Percentiles rank a stretch among this genome's conserved stretches.
Conservation (phyloP, 106 monocot genomes). For the Platanthera zijinensis region DNA sequence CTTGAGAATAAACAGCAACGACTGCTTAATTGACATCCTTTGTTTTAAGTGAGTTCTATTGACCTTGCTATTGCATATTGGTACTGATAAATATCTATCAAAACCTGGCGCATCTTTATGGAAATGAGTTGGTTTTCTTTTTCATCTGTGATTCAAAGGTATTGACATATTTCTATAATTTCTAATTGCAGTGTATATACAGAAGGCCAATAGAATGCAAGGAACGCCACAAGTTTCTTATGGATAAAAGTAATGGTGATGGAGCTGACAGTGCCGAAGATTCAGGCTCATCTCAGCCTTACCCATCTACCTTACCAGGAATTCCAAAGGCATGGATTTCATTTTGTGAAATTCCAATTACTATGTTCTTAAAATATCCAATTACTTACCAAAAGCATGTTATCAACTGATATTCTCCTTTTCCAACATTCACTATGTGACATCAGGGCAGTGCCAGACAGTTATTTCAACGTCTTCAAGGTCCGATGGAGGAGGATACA, state of each 20-base stretch:
- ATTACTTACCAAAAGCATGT: not conserved
- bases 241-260: slow-evolving; percentile 79
- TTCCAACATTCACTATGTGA: slow-evolving; percentile 4
- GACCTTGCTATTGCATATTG: not conserved
- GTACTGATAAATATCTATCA: not conserved
- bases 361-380: not conserved
- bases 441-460: slow-evolving; percentile 92
- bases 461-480: slow-evolving; percentile 87
- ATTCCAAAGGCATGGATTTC: slow-evolving; percentile 77
- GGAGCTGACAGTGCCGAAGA: slow-evolving; percentile 99
- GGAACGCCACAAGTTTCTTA: slow-evolving; percentile 83
- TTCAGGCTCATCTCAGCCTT: slow-evolving; percentile 95
- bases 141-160: not conserved
- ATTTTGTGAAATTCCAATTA: not conserved
- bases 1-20: not conserved
- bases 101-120: slow-evolving; percentile 2
- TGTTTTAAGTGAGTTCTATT: not conserved
- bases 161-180: slow-evolving; percentile 12
- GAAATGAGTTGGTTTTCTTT: not conserved
- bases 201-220: slow-evolving; percentile 86
- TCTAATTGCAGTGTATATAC: slow-evolving; percentile 60
- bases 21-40: not conserved
- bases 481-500: slow-evolving; percentile 91
- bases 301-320: slow-evolving; percentile 83
- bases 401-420: not conserved